These are phyloP conservation scores for Serpula lacrymans DNA, from an alignment of 768 basidiomycete genomes.

Conservation along the genomic window DNA sequence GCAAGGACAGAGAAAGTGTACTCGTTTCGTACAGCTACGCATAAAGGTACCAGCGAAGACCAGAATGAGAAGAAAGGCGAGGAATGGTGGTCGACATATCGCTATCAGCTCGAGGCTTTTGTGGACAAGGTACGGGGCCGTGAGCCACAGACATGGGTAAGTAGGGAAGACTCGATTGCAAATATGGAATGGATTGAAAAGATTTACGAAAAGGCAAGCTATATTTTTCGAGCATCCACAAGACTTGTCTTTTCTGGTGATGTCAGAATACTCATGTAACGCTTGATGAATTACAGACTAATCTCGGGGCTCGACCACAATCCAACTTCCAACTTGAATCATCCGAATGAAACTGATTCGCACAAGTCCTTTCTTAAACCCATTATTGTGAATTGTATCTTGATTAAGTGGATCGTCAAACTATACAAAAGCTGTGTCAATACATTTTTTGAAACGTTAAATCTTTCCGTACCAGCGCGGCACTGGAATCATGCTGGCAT, in stretches of 20 bases:
- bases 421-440: too few relatives aligned
- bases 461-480: too few relatives aligned
- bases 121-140: conserved; percentile 55
- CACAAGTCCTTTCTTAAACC: too few relatives aligned
- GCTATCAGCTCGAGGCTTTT: conserved; percentile 62
- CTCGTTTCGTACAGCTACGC: conserved; percentile 33
- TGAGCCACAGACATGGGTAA: conserved; percentile 51
- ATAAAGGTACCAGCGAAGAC: too few relatives aligned
- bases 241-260: conserved; percentile 1
- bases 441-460: too few relatives aligned
- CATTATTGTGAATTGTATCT: too few relatives aligned
- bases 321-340: conserved; percentile 22
- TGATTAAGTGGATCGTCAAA: too few relatives aligned
- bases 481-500: too few relatives aligned
- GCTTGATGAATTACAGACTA: conserved; percentile 22
- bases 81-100: conserved; percentile 54
- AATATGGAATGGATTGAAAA: conserved; percentile 59
- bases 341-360: background rate
- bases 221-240: background rate
- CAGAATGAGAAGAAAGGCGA: conserved; percentile 40
- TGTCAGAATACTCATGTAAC: background rate
- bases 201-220: conserved; percentile 48
- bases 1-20: conserved; percentile 42
- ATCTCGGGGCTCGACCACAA: conserved; percentile 32
- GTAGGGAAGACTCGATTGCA: conserved; percentile 48